Percentiles rank a stretch among this genome's conserved stretches.
Evolutionary conservation across 129 eudicot genomes (phyloP).

Genomic region (Centaurea solstitialis): DNA sequence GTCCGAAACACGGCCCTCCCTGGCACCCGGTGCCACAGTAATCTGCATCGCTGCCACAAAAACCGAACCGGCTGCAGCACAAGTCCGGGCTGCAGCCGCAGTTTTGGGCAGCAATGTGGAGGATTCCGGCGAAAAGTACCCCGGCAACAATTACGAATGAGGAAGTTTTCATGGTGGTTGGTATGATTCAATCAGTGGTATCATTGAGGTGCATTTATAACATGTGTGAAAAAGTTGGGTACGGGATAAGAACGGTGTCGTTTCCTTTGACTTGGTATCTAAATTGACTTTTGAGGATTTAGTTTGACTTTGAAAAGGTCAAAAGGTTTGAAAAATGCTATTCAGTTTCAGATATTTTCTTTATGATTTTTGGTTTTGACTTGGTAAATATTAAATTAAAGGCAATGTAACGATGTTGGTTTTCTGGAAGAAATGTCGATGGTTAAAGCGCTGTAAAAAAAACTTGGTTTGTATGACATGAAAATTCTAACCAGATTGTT

Average conservation of each 20-base stretch:
- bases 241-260: neutral
- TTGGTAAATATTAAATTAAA: neutral
- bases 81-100: constrained; percentile 16
- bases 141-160: neutral
- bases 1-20: constrained; percentile 12
- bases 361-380: neutral
- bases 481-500: too few relatives aligned
- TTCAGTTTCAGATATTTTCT: neutral
- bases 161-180: constrained; percentile 5
- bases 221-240: neutral
- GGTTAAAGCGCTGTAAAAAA: too few relatives aligned
- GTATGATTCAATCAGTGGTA: constrained; percentile 2
- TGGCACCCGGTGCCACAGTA: constrained; percentile 22
- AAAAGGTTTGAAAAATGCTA: neutral
- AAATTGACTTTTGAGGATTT: neutral
- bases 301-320: constrained; percentile 4
- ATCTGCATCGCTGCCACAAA: neutral
- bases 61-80: constrained; percentile 19
- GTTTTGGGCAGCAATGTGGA: constrained; percentile 9
- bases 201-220: neutral
- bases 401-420: neutral
- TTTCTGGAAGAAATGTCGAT: neutral
- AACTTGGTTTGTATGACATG: too few relatives aligned
- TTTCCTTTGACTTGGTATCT: neutral
- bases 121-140: constrained; percentile 6